Base-by-base conservation (phyloP, 192 early-diverging fungal genomes). In the Thamnidium elegans region DNA sequence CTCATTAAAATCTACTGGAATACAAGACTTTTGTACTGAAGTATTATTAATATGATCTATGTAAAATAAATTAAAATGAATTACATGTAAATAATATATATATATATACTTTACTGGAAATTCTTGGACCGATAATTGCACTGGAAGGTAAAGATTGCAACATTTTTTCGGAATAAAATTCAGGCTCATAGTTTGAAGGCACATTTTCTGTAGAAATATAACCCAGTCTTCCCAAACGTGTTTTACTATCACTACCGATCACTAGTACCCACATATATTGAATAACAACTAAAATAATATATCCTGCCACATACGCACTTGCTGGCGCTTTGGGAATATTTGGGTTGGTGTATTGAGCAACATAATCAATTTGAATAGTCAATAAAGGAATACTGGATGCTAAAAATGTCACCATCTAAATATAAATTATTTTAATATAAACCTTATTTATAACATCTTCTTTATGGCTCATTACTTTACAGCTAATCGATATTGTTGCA, bases 221-320 rank as follows among this genome's bases (percentile, higher is more conserved):
- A 9, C 30, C 31, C 3, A 73, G 54, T 36, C 53, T 14, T 34
- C 31, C 59, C 26, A 63, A 42, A 42, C 8, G 73, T 2, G 86
- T 86, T 2, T 85, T 80, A 1, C 84, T 81, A 26, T 82, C 83
- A 70, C 83, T 79, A 36, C 88, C 89, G 52, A 91, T 83, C n/a
- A 79, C 76, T 21, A 87, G 68, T 26, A 89, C 73, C 90, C 87
- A 91, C 30, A 87, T 71, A 65, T 88, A 83, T 68, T 71, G 74
- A 32, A 68, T 56, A 8, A 68, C 64, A 48, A 50, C n/a, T 48
- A 76, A 54, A 26, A 76, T 51, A 23, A 71, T 61, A 32, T 50
- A 46, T 21, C 74, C 74, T 43, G 62, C 66, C 32, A 42, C 32
- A 30, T 55, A 53, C 13, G 66, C 58, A 45, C 36, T 17, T 17